phyloP scores from a whole-genome alignment of 495 filamentous ascomycete genomes.

The Gamarada debralockiae region DNA sequence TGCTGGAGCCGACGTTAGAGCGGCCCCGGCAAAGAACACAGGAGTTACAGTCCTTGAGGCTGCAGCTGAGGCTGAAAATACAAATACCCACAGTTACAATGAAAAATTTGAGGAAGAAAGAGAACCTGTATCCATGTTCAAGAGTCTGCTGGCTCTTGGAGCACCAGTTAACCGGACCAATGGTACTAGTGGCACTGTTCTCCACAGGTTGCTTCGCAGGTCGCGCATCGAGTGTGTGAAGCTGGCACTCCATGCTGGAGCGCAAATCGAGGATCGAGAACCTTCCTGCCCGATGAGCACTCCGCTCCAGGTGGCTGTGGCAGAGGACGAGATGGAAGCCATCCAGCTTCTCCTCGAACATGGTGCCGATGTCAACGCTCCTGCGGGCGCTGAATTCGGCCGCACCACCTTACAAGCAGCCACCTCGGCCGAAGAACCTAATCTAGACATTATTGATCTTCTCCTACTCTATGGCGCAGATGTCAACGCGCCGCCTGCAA shows the following conservation, averaged over 20 bases:
- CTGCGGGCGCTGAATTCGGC: not conserved
- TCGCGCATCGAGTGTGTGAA: not conserved
- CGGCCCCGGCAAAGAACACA: not conserved
- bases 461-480: conserved; percentile 5
- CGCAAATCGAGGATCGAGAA: not conserved
- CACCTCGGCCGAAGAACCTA: conserved; percentile 1
- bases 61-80: conserved; percentile 1
- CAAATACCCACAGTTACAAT: no score
- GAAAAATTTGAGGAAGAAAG: no score
- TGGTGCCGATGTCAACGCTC: conserved; percentile 12
- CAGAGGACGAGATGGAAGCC: conserved; percentile 2
- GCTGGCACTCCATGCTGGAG: not conserved
- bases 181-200: not conserved
- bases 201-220: not conserved
- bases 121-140: not conserved
- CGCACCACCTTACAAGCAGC: conserved; percentile 17
- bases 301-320: conserved; percentile 23
- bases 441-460: conserved; percentile 1
- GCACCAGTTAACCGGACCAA: not conserved
- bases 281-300: conserved; percentile 20
- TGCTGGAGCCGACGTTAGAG: conserved; percentile 3
- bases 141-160: not conserved
- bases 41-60: not conserved
- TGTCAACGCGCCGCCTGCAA: conserved; percentile 3
- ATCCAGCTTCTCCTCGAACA: conserved; percentile 8